These are phyloP conservation scores for Leccinum pachyderme DNA, from an alignment of 1,284 basidiomycete species.

Conservation along the genomic window DNA sequence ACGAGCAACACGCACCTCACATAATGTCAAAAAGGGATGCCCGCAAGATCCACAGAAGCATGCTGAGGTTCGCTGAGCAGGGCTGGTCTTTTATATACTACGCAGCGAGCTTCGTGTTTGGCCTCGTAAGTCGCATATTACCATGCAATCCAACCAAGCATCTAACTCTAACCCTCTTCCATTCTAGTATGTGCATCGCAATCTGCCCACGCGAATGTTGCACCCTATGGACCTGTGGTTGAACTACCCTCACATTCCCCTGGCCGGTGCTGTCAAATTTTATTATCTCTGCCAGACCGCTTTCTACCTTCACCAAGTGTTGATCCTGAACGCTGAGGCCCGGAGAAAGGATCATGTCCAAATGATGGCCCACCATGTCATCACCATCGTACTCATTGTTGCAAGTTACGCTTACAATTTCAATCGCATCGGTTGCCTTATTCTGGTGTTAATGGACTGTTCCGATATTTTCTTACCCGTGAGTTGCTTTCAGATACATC, in stretches of 20 bases:
- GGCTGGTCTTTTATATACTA: slow-evolving; percentile 90
- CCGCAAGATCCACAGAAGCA: slow-evolving; percentile 63
- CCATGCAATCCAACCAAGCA: neutral
- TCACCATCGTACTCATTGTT: slow-evolving; percentile 80
- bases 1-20: slow-evolving; percentile 17
- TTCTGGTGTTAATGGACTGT: slow-evolving; percentile 92
- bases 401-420: slow-evolving; percentile 82
- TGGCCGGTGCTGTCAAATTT: slow-evolving; percentile 81
- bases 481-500: slow-evolving; percentile 35
- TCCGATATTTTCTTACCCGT: slow-evolving; percentile 92
- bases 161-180: slow-evolving; percentile 2
- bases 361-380: slow-evolving; percentile 95
- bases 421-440: slow-evolving; percentile 84
- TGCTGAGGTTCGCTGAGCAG: slow-evolving; percentile 91
- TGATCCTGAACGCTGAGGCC: slow-evolving; percentile 93
- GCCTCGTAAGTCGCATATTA: slow-evolving; percentile 65
- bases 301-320: slow-evolving; percentile 90
- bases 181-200: slow-evolving; percentile 73
- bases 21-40: slow-evolving; percentile 42
- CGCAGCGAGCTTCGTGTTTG: slow-evolving; percentile 69
- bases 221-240: slow-evolving; percentile 75
- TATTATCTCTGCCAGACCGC: slow-evolving; percentile 93
- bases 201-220: slow-evolving; percentile 67
- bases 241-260: slow-evolving; percentile 78
- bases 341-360: slow-evolving; percentile 90